Evolutionary conservation across 2,329 filamentous ascomycete genomes (phyloP).

Genomic region (Beauveria brongniartii): DNA sequence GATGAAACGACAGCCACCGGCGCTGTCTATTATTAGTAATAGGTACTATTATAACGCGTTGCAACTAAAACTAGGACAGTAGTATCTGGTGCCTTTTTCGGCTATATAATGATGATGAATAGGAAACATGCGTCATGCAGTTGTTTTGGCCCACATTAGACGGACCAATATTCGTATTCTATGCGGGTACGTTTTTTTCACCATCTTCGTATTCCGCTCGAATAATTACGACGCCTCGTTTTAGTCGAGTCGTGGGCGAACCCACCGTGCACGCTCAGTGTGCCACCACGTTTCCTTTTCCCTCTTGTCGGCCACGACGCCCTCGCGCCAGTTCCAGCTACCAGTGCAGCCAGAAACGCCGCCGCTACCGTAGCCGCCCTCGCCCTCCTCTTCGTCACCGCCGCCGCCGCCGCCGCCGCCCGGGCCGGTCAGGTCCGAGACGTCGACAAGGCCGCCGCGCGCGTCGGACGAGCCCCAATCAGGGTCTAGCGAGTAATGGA

Average conservation of each 20-base stretch:
- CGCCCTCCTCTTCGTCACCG: constrained; percentile 11
- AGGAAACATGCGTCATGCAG: not conserved
- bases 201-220: not conserved
- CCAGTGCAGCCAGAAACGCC: constrained; percentile 30
- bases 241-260: constrained; percentile 11
- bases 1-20: not conserved
- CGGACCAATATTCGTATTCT: not conserved
- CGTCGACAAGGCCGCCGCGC: constrained; percentile 45
- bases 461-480: constrained; percentile 49
- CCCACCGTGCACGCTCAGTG: constrained; percentile 40
- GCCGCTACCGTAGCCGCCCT: not conserved
- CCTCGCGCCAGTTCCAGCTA: constrained; percentile 36
- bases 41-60: not conserved
- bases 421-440: constrained; percentile 41
- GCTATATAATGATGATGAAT: not conserved
- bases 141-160: not conserved
- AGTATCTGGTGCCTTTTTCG: constrained; percentile 2
- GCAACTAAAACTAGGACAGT: not conserved
- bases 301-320: constrained; percentile 33
- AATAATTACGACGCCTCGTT: no score
- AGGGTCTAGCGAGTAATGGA: constrained; percentile 52
- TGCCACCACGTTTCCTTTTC: constrained; percentile 45
- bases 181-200: not conserved
- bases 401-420: no score
- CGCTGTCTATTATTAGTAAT: not conserved